Evolutionary conservation across 2,329 filamentous ascomycete genomes (phyloP), one percentile per base, ranked within the genome.

Genomic region (Penicillium corylophilum): DNA sequence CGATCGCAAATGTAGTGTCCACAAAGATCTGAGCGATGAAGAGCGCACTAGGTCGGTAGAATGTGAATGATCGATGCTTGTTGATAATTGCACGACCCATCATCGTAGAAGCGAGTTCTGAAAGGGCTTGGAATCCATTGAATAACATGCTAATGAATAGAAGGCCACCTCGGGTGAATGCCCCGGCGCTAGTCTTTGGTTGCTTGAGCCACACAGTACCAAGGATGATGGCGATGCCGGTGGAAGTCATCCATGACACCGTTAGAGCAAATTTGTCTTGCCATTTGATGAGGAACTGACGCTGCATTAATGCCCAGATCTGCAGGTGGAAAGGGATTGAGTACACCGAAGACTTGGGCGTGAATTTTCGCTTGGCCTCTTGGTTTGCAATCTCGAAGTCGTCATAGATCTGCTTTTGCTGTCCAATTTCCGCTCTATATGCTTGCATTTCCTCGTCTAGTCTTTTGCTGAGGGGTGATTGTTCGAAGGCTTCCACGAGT

Each of bases 61-160:
- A 93, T 0, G 89, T 87, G 61, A 90, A 95, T 0, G 88, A 86
- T 51, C 87, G 85, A 70, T 95, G 90, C 68, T 94, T 95, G 68
- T 91, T 90, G 54, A 95, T 81, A 33, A 95, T 88, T 0, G 85
- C 80, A 8, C 90, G 81, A 1, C 87, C 89, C 15, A 85, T 74
- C 88, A 94, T 93, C 1, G 87, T 88, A 10, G 81, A 79, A 0
- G 81, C 87, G 0, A 95, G 73, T 69, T 95, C 90, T 0, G 86
- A 83, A 65, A 94, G 92, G 22, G 90, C 88, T 65, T 90, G 86
- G 71, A 95, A 93, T n/a, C 88, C 87, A 68, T 93, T 93, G 79
- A 93, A 93, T 4, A 95, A 74, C 1, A 95, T 80, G 20, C 87
- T 78, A 48, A 91, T 84, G 73, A 95, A 95, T 45, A 95, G 77